Base-by-base conservation (phyloP, 148 eudicot species). In the Camellia granthamiana region DNA sequence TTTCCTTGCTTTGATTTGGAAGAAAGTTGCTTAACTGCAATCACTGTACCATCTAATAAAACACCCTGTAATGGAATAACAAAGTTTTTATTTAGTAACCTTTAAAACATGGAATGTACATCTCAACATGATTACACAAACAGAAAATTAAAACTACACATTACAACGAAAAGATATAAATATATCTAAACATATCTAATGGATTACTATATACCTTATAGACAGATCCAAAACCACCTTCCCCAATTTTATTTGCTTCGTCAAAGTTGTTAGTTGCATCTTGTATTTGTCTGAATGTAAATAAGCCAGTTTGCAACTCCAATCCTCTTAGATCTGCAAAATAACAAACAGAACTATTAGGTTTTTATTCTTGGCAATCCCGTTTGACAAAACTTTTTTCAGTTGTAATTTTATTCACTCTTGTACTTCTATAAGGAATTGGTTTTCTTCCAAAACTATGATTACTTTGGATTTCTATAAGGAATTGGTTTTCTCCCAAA, bases 221-320 rank as follows among this genome's bases (percentile, higher is more conserved):
- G 56, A 90, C 96, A 81, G 90, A 79, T 58, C 93, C 93, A 83
- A 89, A 92, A 72, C 96, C 96, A 67, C 96, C 93, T 78, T 85
- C 88, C 49, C 93, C 96, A 77, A 92, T 83, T 75, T 87, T 90
- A 80, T 89, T 85, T 46, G 72, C 87, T 72, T 81, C 54, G 80
- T 83, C 84, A 51, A 92, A 92, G 77, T 87, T 81, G 79, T 87
- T 75, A 18, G 97, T 92, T 67, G 97, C 97, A 71, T 90, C 92
- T 89, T 83, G 84, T n/a, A 92, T 80, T 80, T 92, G 96, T 80
- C 83, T 85, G 38, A 51, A 86, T 11, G 89, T 90, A 74, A 92
- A 92, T 61, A 85, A 74, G 38, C 97, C 94, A 75, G 86, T 85
- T 69, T 85, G 88, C 79, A 88, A 79, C 77, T 89, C 94, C 76